Evolutionary conservation across 2,329 filamentous ascomycete genomes (phyloP).

Genomic region (Pleoardoris graminearum): DNA sequence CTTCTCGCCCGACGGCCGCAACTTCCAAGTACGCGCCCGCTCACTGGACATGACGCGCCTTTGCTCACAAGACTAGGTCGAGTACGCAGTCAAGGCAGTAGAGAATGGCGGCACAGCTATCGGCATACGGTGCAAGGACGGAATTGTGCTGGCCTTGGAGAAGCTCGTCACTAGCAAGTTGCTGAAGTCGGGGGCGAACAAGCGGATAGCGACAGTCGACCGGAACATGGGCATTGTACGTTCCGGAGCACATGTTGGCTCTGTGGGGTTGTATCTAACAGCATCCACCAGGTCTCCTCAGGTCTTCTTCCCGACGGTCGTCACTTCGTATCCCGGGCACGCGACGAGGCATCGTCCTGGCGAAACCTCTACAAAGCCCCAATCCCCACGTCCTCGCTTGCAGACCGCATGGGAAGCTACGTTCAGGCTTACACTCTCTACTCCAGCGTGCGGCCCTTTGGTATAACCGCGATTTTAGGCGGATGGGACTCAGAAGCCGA

Average conservation of each 20-base stretch:
- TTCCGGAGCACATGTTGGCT: constrained; percentile 17
- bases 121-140: constrained; percentile 96
- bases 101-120: constrained; percentile 97
- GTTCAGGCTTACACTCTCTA: constrained; percentile 98
- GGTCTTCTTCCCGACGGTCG: constrained; percentile 93
- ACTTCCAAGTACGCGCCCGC: constrained; percentile 77
- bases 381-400: constrained; percentile 85
- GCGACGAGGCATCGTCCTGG: constrained; percentile 91
- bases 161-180: constrained; percentile 96
- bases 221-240: constrained; percentile 90
- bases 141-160: constrained; percentile 92
- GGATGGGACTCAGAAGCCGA: constrained; percentile 92
- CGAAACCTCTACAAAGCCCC: constrained; percentile 92
- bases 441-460: constrained; percentile 93
- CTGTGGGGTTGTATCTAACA: constrained; percentile 4
- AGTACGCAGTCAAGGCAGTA: constrained; percentile 98
- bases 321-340: constrained; percentile 91
- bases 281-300: constrained; percentile 72
- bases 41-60: neutral
- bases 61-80: constrained; percentile 57
- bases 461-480: constrained; percentile 90
- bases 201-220: constrained; percentile 94
- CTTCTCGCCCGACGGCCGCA: constrained; percentile 97
- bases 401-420: constrained; percentile 91
- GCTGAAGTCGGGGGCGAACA: constrained; percentile 92